These are phyloP conservation scores for Echinosophora koreensis DNA, from an alignment of 306 rosid species.

Conservation along the genomic window DNA sequence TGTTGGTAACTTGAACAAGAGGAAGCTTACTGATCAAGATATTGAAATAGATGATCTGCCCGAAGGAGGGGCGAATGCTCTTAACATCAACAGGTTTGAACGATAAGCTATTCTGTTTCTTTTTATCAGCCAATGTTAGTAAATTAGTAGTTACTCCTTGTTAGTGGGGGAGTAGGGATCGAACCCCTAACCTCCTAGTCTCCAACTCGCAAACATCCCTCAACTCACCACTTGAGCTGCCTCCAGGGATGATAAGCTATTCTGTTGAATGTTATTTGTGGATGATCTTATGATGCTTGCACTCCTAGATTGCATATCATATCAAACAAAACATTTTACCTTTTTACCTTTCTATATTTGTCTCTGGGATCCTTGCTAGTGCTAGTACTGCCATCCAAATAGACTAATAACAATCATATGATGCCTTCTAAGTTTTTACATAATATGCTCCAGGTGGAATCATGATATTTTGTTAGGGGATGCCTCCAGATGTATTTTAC, in stretches of 20 bases:
- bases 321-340: background rate
- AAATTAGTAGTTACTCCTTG: too few relatives aligned
- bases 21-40: conserved; percentile 64
- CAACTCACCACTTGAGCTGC: too few relatives aligned
- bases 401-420: conserved; percentile 3
- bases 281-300: conserved; percentile 22
- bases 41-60: conserved; percentile 81
- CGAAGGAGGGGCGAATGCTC: conserved; percentile 95
- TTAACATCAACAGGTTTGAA: conserved; percentile 86
- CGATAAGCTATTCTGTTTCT: conserved; percentile 10
- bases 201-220: too few relatives aligned
- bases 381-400: background rate
- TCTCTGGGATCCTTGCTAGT: background rate
- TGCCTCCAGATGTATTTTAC: background rate
- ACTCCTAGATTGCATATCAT: background rate
- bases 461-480: too few relatives aligned
- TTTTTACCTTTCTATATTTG: background rate
- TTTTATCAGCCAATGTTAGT: too few relatives aligned
- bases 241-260: conserved; percentile 24
- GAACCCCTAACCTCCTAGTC: too few relatives aligned
- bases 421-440: too few relatives aligned
- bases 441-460: too few relatives aligned
- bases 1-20: conserved; percentile 65
- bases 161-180: too few relatives aligned
- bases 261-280: background rate